Conservation (phyloP, 2,329 filamentous ascomycete species). For the Ascochyta fabae region DNA sequence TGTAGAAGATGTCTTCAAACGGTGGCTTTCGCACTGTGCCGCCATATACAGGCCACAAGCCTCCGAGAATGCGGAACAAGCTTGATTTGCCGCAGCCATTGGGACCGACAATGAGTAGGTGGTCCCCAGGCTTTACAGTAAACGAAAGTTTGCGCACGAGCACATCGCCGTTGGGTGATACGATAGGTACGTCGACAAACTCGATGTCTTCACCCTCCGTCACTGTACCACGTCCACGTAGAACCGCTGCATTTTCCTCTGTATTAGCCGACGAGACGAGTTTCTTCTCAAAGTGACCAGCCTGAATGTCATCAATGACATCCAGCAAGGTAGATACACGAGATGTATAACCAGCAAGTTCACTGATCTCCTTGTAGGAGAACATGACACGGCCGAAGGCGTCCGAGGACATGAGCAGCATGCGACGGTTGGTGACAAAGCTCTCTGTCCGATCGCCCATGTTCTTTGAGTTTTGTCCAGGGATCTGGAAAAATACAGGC, state of each 20-base stretch:
- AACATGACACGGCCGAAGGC: conserved; percentile 55
- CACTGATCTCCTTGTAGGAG: conserved; percentile 80
- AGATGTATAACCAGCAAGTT: conserved; percentile 93
- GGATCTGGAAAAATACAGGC: conserved; percentile 93
- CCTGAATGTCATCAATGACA: conserved; percentile 91
- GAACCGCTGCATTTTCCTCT: conserved; percentile 80
- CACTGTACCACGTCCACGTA: conserved; percentile 80
- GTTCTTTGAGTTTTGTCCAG: conserved; percentile 61
- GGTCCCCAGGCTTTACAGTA: conserved; percentile 82
- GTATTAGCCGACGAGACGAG: conserved; percentile 87
- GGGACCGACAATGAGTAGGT: conserved; percentile 91
- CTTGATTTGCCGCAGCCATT: conserved; percentile 98
- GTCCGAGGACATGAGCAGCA: conserved; percentile 91
- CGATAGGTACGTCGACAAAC: conserved; percentile 90
- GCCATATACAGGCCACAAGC: conserved; percentile 96
- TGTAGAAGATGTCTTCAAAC: conserved; percentile 95
- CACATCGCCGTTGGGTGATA: conserved; percentile 95
- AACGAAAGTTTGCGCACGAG: conserved; percentile 87
- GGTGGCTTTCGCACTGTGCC: conserved; percentile 90
- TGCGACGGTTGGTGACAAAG: conserved; percentile 91
- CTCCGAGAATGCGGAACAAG: conserved; percentile 93
- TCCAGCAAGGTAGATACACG: conserved; percentile 87
- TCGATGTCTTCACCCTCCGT: conserved; percentile 83
- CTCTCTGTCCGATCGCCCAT: conserved; percentile 74
- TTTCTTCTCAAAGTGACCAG: conserved; percentile 94